Conservation (phyloP, 2,329 filamentous ascomycete species). For the Xylaria sp. region DNA sequence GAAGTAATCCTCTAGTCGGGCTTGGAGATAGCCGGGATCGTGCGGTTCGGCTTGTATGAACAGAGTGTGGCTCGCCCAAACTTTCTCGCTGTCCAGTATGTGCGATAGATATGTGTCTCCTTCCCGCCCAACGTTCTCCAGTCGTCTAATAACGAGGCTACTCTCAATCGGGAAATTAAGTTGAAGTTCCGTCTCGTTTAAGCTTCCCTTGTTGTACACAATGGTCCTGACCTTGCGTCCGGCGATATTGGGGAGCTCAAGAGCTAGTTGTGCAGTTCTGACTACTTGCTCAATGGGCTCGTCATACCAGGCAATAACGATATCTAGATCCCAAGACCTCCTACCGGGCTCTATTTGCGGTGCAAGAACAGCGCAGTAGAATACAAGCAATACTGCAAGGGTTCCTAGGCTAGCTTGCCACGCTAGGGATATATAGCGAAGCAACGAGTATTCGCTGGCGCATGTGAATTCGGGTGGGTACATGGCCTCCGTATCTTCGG, state of each 20-base stretch:
- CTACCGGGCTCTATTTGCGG: slow-evolving; percentile 22
- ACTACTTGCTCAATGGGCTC: slow-evolving; percentile 40
- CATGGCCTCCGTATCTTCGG: slow-evolving; percentile 34
- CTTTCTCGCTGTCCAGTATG: slow-evolving; percentile 30
- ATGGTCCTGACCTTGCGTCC: slow-evolving; percentile 38
- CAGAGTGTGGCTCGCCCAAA: slow-evolving; percentile 40
- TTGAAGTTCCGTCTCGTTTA: slow-evolving; percentile 38
- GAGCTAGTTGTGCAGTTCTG: slow-evolving; percentile 31
- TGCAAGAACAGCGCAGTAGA: slow-evolving; percentile 28
- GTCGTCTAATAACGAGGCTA: slow-evolving; percentile 31
- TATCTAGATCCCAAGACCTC: slow-evolving; percentile 38
- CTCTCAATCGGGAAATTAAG: slow-evolving; percentile 32
- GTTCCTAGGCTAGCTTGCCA: slow-evolving; percentile 32
- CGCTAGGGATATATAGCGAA: slow-evolving; percentile 27
- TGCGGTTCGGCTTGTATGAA: slow-evolving; percentile 42
- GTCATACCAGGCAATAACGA: slow-evolving; percentile 41
- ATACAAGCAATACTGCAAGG: slow-evolving; percentile 28
- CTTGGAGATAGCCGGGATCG: slow-evolving; percentile 36
- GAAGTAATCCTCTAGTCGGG: slow-evolving; percentile 39
- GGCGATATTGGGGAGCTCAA: slow-evolving; percentile 34
- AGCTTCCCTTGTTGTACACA: slow-evolving; percentile 38
- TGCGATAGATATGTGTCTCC: slow-evolving; percentile 40
- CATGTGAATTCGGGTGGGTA: slow-evolving; percentile 8
- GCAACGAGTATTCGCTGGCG: slow-evolving; percentile 9
- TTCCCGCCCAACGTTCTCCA: slow-evolving; percentile 40